Conservation (phyloP, 2,329 filamentous ascomycete genomes). For the Byssochlamys sp. region DNA sequence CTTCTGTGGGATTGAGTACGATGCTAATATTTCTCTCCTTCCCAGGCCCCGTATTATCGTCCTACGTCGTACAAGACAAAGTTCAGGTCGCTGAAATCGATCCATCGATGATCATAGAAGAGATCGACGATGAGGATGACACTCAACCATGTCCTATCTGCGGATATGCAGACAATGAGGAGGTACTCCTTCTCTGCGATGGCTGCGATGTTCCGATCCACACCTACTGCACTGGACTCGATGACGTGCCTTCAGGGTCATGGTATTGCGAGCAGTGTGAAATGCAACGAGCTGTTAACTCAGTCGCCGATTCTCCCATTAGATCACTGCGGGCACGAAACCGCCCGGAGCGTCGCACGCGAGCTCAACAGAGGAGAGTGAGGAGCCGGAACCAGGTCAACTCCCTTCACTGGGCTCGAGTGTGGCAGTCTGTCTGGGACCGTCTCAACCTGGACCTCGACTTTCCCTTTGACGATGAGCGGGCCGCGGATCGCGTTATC, state of each 20-base stretch:
- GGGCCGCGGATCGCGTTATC: constrained; percentile 49
- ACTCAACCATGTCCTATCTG: constrained; percentile 74
- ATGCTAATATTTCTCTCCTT: constrained; percentile 30
- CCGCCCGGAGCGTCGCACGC: constrained; percentile 42
- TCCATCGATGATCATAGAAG: constrained; percentile 61
- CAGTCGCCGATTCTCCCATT: constrained; percentile 27
- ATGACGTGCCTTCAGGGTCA: constrained; percentile 61
- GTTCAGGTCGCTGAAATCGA: constrained; percentile 74
- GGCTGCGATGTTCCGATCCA: constrained; percentile 84
- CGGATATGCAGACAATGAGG: constrained; percentile 68
- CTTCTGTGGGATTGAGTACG: not conserved
- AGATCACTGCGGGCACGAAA: constrained; percentile 17
- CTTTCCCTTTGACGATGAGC: constrained; percentile 72
- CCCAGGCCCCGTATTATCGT: constrained; percentile 47
- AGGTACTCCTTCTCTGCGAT: constrained; percentile 80
- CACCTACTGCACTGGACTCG: constrained; percentile 79
- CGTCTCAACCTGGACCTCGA: constrained; percentile 68
- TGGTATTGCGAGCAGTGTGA: constrained; percentile 89
- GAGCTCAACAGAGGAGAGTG: constrained; percentile 35
- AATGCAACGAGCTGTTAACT: constrained; percentile 34
- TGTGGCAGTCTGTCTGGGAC: constrained; percentile 87
- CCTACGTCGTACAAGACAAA: constrained; percentile 46
- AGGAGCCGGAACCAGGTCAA: constrained; percentile 33
- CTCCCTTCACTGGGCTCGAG: constrained; percentile 58
- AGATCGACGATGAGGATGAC: constrained; percentile 56